Base-by-base conservation (phyloP, 768 basidiomycete species). In the Infundibulicybe gibba region DNA sequence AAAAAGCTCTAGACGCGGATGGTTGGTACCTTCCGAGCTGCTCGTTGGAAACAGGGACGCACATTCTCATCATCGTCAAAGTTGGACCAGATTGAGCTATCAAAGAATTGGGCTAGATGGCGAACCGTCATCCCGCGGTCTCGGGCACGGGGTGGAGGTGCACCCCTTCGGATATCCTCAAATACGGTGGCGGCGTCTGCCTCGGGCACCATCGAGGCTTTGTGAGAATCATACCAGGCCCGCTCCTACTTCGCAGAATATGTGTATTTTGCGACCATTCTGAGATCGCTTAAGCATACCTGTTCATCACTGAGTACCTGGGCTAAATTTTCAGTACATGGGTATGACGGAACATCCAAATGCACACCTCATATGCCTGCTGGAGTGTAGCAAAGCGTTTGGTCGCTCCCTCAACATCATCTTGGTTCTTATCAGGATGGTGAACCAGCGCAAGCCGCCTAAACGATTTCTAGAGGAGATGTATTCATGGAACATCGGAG, bases 151-250 rank as follows among this genome's bases (percentile, higher is more conserved):
- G 75, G 61, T 15, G 79, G 73, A 30, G 79, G 76, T 34, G 75
- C 74, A 13, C 94, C 94, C 48, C 69, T 77, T 43, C 81, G 79
- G 46, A 97, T 85, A 56, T 93, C 88, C 51, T 97, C 85, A 56
- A 92, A 90, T 13, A 95, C 84, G 2, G 76, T 79, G 38, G 87
- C 83, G 38, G 88, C 89, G 62, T 94, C 94, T 35, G 90, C 81
- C 56, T 89, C 87, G 2, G 88, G 87, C 14, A 74, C 70, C 6
- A 93, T 74, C 19, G 88, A 87, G 21, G 87, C 83, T 48, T 85
- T 83, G 63, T 98, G 95, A 4, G 83, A 83, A 65, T 99, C 97
- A 65, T 99, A 99, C 90, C 94, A 99, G 38, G 97, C 94, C 55
- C 97, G 76, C 75, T 98, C 95, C 89, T 95, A 80, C 71, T 78